phyloP scores from a whole-genome alignment of 768 basidiomycete species.

The Asterophora lycoperdoides region DNA sequence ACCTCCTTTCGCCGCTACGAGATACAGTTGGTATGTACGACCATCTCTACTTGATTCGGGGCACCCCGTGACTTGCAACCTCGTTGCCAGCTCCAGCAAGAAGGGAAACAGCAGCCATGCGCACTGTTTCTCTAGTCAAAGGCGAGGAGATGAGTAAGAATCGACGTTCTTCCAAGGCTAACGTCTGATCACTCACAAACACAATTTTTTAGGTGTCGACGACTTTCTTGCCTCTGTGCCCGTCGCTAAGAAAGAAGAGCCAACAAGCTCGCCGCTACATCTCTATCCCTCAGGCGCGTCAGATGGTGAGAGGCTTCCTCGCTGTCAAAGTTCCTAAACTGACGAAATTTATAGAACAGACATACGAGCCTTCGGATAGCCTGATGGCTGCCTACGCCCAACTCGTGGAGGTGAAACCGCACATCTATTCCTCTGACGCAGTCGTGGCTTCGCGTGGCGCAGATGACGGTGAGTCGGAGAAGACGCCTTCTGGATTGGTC shows the following conservation, averaged over 20 bases:
- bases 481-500: no score
- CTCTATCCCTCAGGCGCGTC: background rate
- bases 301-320: no score
- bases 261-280: background rate
- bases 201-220: background rate
- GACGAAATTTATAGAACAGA: background rate
- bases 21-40: no score
- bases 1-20: no score
- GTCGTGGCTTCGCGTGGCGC: no score
- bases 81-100: no score
- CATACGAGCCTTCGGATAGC: slow-evolving; percentile 12
- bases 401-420: no score
- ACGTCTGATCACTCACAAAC: background rate
- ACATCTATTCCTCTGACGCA: no score
- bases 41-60: no score
- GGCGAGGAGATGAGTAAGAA: background rate
- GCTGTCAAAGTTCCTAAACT: background rate
- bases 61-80: no score
- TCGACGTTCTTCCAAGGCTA: background rate
- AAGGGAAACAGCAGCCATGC: no score
- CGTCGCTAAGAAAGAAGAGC: slow-evolving; percentile 9
- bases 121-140: background rate
- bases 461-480: no score
- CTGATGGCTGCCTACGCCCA: slow-evolving; percentile 9
- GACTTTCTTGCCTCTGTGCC: slow-evolving; percentile 5